A percentile compares a stretch with the other conserved stretches of the same genome.
phyloP scores from a whole-genome alignment of 495 filamentous ascomycete species.

The Pyrenula massariospora region DNA sequence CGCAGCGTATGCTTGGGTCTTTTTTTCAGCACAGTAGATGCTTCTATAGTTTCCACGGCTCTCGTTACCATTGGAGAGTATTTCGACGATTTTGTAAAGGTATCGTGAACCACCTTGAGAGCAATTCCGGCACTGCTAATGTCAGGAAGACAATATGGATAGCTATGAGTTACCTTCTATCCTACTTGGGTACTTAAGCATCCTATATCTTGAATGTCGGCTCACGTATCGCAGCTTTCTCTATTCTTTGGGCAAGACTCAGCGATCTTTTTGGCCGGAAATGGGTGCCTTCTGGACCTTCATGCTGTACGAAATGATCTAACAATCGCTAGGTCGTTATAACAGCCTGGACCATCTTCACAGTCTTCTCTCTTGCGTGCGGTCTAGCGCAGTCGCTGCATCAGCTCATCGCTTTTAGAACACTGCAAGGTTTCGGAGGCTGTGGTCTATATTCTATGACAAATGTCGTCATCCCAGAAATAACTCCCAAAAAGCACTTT shows the following conservation, averaged over 20 bases:
- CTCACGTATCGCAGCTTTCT: conserved; percentile 19
- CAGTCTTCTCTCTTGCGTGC: conserved; percentile 42
- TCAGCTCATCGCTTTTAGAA: conserved; percentile 37
- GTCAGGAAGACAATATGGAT: conserved; percentile 39
- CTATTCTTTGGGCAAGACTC: conserved; percentile 39
- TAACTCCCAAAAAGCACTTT: not conserved
- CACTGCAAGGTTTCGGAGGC: conserved; percentile 42
- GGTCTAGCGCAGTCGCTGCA: conserved; percentile 33
- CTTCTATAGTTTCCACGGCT: conserved; percentile 48
- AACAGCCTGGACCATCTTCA: conserved; percentile 37
- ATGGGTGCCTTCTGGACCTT: conserved; percentile 5
- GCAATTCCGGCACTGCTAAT: not conserved
- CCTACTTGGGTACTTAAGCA: conserved; percentile 29
- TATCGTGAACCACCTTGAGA: not conserved
- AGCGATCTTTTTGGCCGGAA: conserved; percentile 45
- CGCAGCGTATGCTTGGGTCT: conserved; percentile 37
- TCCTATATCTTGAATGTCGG: not conserved
- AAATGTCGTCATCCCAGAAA: conserved; percentile 29
- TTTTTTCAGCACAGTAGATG: conserved; percentile 46
- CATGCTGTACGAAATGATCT: not conserved
- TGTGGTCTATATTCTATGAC: conserved; percentile 40
- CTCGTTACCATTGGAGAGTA: conserved; percentile 42
- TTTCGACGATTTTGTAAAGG: conserved; percentile 17
- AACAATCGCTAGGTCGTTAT: conserved; percentile 17
- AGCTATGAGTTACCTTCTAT: conserved; percentile 39